A percentile compares a stretch with the other conserved stretches of the same genome.
These are phyloP conservation scores for Ogataea methanolica DNA, from an alignment of 805 yeast species.

Conservation along the genomic window DNA sequence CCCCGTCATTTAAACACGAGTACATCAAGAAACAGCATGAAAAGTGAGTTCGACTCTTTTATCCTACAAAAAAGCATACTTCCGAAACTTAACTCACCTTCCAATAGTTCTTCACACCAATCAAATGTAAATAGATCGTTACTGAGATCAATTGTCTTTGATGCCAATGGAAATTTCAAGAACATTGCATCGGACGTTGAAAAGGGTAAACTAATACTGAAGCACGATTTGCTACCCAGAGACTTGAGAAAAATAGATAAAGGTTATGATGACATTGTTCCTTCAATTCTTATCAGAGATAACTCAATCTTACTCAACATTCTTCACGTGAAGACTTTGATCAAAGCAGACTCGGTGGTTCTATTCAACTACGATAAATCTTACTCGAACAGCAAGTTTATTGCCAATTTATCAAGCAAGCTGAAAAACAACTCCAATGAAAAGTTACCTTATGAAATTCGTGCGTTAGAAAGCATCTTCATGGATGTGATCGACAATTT, in stretches of 20 bases:
- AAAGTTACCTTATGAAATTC: constrained; percentile 75
- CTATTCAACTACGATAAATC: constrained; percentile 45
- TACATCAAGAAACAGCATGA: too few species aligned
- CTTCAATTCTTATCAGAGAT: constrained; percentile 45
- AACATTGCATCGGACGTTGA: constrained; percentile 42
- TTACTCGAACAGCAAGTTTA: constrained; percentile 40
- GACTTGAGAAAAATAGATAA: constrained; percentile 50
- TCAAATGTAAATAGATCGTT: constrained; percentile 12
- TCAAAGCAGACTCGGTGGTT: constrained; percentile 47
- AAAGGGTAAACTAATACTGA: constrained; percentile 38
- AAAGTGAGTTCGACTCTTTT: constrained; percentile 16
- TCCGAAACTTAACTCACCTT: constrained; percentile 14
- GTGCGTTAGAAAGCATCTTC: constrained; percentile 85
- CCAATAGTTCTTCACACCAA: not conserved
- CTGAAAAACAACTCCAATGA: constrained; percentile 32
- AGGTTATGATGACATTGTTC: constrained; percentile 49
- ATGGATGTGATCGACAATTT: constrained; percentile 74
- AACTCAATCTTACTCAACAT: constrained; percentile 44
- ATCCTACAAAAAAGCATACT: constrained; percentile 23
- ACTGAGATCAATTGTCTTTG: constrained; percentile 45
- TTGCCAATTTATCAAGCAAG: constrained; percentile 37
- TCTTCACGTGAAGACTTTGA: constrained; percentile 46
- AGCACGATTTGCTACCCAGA: constrained; percentile 45
- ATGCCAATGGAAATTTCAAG: constrained; percentile 38
- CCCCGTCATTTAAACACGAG: not conserved